A percentile compares a stretch with the other conserved stretches of the same genome.
Evolutionary conservation across 257 asterid genomes (phyloP).

Genomic region (Catharanthus roseus): DNA sequence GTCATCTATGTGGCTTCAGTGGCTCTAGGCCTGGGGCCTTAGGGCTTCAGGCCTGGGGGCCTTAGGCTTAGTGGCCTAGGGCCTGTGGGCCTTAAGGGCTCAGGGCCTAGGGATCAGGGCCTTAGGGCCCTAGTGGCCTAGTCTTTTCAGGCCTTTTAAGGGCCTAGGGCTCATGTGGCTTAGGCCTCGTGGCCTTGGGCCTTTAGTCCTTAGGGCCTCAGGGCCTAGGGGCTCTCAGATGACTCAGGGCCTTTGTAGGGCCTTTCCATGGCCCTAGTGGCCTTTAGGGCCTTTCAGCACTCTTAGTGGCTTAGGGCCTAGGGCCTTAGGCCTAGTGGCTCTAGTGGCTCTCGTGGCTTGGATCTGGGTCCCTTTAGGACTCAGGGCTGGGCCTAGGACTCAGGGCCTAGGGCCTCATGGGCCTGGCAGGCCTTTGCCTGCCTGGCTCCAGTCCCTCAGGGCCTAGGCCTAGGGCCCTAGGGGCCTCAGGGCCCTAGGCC

Average conservation of each 20-base stretch:
- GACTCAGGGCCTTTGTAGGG: conserved; percentile 5
- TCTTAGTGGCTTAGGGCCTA: not conserved
- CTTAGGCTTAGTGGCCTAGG: not conserved
- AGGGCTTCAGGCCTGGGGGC: conserved; percentile 3
- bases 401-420: conserved; percentile 7
- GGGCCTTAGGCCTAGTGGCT: too few species aligned
- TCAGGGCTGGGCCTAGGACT: conserved; percentile 1
- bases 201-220: not conserved
- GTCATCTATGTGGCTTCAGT: too few species aligned
- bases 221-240: too few species aligned
- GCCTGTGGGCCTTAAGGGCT: not conserved
- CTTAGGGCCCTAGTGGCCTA: conserved; percentile 5
- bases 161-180: not conserved
- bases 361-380: not conserved
- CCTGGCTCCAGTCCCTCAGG: too few species aligned
- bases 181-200: not conserved
- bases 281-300: too few species aligned
- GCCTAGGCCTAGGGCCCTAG: not conserved
- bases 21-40: not conserved
- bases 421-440: too few species aligned
- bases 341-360: too few species aligned
- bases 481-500: not conserved
- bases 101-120: not conserved
- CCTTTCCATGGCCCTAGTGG: conserved; percentile 4
- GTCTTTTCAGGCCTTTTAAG: too few species aligned